A percentile compares a stretch with the other conserved stretches of the same genome.
These are phyloP conservation scores for Polyporus tsugae DNA, from an alignment of 1,284 basidiomycete species.

Conservation along the genomic window DNA sequence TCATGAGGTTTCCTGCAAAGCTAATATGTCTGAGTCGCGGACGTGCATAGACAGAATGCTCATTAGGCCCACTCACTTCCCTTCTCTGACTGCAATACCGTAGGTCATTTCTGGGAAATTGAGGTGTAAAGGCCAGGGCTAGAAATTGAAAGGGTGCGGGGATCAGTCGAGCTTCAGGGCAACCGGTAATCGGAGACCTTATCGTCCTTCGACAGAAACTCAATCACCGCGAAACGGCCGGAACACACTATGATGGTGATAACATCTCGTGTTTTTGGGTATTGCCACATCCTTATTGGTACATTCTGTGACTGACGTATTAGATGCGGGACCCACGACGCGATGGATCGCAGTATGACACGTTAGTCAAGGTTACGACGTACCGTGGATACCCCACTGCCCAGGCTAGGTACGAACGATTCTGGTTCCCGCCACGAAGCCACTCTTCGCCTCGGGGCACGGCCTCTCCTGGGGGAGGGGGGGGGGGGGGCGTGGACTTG, in stretches of 20 bases:
- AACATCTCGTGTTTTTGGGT: background rate
- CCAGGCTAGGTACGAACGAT: background rate
- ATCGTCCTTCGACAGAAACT: background rate
- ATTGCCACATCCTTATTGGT: background rate
- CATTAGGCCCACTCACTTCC: background rate
- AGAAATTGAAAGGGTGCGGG: too few relatives aligned
- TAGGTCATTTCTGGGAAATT: too few relatives aligned
- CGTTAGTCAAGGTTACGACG: background rate
- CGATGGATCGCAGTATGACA: background rate
- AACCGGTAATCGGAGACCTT: background rate
- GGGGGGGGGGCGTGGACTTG: too few relatives aligned
- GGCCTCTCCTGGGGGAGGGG: background rate
- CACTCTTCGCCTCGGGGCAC: background rate
- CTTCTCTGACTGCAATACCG: background rate
- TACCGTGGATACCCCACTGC: background rate
- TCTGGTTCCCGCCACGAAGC: background rate
- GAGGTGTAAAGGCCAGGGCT: too few relatives aligned
- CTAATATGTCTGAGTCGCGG: background rate
- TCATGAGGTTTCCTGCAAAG: constrained; percentile 1
- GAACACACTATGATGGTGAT: background rate
- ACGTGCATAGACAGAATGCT: background rate
- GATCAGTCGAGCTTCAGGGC: too few relatives aligned
- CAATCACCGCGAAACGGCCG: background rate
- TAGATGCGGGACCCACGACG: background rate
- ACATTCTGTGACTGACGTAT: background rate